Evolutionary conservation across 371 early-diverging fungal genomes (phyloP).

Genomic region (Circinella umbellata): DNA sequence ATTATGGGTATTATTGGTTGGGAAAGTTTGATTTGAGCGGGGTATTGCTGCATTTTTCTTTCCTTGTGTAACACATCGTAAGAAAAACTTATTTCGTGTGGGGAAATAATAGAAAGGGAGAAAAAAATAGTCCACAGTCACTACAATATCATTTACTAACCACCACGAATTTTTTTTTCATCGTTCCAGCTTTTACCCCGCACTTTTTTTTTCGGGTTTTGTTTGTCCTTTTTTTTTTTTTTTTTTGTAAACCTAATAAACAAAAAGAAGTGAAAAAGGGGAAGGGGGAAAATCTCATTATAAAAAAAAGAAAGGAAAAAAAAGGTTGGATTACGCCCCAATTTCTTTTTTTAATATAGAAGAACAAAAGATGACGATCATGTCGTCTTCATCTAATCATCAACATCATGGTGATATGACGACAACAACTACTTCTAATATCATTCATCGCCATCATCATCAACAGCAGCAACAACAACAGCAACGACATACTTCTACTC

Average conservation of each 20-base stretch:
- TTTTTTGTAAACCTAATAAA: not conserved
- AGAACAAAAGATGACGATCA: constrained; percentile 10
- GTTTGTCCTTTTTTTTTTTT: not conserved
- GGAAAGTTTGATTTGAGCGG: not conserved
- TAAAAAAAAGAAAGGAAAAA: not conserved
- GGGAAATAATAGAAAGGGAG: not conserved
- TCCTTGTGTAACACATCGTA: not conserved
- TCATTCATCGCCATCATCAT: not conserved
- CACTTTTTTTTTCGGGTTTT: not conserved
- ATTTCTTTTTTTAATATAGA: not conserved
- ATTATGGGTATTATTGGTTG: not conserved
- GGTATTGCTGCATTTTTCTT: constrained; percentile 5
- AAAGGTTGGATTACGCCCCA: not conserved
- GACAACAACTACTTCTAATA: no score
- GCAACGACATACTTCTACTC: not conserved
- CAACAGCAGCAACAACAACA: not conserved
- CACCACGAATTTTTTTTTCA: not conserved
- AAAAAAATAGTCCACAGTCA: not conserved
- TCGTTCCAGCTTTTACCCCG: constrained; percentile 1
- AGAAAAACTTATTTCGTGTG: not conserved
- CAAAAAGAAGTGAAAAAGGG: not conserved
- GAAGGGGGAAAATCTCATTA: not conserved
- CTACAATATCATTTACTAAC: not conserved
- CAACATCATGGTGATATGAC: not conserved
- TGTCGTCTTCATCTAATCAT: constrained; percentile 10